Evolutionary conservation across 2,329 filamentous ascomycete genomes (phyloP).

Genomic region (Ophiostoma pallidulum): DNA sequence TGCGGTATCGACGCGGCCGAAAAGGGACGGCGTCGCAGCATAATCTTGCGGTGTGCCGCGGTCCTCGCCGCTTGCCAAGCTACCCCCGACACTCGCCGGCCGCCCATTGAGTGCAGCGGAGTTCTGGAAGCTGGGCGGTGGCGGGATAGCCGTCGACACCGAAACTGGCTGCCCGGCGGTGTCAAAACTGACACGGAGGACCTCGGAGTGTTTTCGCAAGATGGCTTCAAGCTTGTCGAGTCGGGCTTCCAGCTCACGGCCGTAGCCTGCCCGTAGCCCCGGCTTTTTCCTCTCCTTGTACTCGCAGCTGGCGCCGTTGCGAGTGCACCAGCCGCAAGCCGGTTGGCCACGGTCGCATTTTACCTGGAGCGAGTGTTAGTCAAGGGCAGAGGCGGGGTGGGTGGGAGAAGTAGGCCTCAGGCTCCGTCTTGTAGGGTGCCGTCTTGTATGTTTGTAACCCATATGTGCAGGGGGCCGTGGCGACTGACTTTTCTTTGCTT

Average conservation of each 20-base stretch:
- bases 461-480: no score
- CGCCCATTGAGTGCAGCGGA: constrained; percentile 14
- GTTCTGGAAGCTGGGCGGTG: not conserved
- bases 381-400: not conserved
- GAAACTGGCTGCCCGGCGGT: constrained; percentile 26
- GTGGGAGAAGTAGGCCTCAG: no score
- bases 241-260: constrained; percentile 62
- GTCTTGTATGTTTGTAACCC: no score
- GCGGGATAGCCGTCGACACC: constrained; percentile 2
- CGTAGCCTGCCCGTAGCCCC: constrained; percentile 57
- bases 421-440: no score
- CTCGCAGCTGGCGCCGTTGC: constrained; percentile 54
- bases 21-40: constrained; percentile 29
- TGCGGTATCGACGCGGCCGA: constrained; percentile 38
- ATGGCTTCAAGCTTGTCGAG: constrained; percentile 61
- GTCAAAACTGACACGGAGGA: constrained; percentile 49
- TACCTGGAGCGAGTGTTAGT: constrained; percentile 36
- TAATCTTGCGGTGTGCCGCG: constrained; percentile 45
- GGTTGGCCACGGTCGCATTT: constrained; percentile 71
- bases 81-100: constrained; percentile 37
- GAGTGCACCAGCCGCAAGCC: constrained; percentile 58
- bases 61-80: constrained; percentile 39
- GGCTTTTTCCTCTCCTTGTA: constrained; percentile 63
- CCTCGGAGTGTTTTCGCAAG: constrained; percentile 54
- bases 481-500: constrained; percentile 65